Evolutionary conservation across 345 rosid genomes (phyloP), one percentile per base, ranked within the genome.

Genomic region (Melaleuca quinquenervia): DNA sequence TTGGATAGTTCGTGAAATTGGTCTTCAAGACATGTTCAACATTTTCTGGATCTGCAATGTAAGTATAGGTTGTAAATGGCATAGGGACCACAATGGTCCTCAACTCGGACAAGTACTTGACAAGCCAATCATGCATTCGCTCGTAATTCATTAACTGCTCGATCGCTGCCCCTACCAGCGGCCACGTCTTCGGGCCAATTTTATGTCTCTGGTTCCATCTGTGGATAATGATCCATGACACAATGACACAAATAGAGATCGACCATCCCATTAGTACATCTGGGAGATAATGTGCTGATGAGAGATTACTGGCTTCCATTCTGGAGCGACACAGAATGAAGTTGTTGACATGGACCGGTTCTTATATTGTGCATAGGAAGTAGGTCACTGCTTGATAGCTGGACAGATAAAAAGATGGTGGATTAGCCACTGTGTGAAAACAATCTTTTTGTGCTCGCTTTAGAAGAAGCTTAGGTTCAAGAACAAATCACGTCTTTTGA

Each of bases 41-140:
- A 83, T 93, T 94, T 84, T 91, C 95, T 83, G 99, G 98, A 92
- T 96, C 98, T 9, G 98, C 99, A 89, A 93, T 95, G 92, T 97
- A 97, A 78, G 97, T 97, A 48, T 96, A 97, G 7, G 98, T 93
- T 3, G 95, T 93, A 88, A 91, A 96, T 6, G 97, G 98, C 98
- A 97, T 96, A 3, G 96, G 98, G 21, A 97, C 98, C 7, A 94
- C 96, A 3, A 96, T 97, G 7, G 96, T 94, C 90, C 86, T 96
- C 49, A 87, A 89, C 83, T 92, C 87, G 2, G 95, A 92, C 20
- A 97, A 86, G 87, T 95, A 96, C 26, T 89, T 89, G 55, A 95
- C 96, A 49, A 97, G 91, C 99, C 99, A 97, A 51, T 97, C 98
- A 11, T 97, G 99, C 99, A 97, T 97, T 74, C 93, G 85, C 64